Conservation (phyloP, 495 filamentous ascomycete species). For the Penicillium arizonense region DNA sequence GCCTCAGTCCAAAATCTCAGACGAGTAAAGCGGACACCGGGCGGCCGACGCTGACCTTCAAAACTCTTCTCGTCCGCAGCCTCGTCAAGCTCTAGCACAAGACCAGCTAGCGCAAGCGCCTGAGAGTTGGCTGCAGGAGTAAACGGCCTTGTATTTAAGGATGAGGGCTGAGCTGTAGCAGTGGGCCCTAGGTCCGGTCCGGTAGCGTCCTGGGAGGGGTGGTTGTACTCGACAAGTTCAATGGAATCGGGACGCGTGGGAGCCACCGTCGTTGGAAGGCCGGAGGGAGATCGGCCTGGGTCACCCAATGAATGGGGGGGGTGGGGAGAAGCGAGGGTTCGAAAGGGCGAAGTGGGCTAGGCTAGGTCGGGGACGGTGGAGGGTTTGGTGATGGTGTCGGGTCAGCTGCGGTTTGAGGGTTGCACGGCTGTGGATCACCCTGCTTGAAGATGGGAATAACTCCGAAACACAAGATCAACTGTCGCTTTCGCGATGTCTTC, state of each 20-base stretch:
- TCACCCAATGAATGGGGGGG: slow-evolving; percentile 6
- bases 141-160: background rate
- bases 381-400: slow-evolving; percentile 7
- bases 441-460: too few relatives aligned
- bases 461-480: background rate
- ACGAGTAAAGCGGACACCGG: slow-evolving; percentile 15
- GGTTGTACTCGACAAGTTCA: slow-evolving; percentile 38
- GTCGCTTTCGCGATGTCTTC: background rate
- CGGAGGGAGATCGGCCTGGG: slow-evolving; percentile 18
- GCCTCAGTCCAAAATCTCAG: slow-evolving; percentile 41
- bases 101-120: slow-evolving; percentile 11
- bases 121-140: slow-evolving; percentile 13
- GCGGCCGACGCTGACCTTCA: slow-evolving; percentile 6
- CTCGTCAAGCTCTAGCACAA: background rate
- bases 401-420: too few relatives aligned
- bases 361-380: slow-evolving; percentile 17
- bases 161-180: too few relatives aligned
- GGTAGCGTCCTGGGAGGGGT: slow-evolving; percentile 15
- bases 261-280: slow-evolving; percentile 29
- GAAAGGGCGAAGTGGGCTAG: slow-evolving; percentile 11
- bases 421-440: too few relatives aligned
- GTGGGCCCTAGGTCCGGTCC: background rate
- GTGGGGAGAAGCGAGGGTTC: slow-evolving; percentile 7
- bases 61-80: slow-evolving; percentile 16
- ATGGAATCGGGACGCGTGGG: slow-evolving; percentile 26